phyloP scores from a whole-genome alignment of 2,329 filamentous ascomycete species.

The Hyphodiscus sp. region DNA sequence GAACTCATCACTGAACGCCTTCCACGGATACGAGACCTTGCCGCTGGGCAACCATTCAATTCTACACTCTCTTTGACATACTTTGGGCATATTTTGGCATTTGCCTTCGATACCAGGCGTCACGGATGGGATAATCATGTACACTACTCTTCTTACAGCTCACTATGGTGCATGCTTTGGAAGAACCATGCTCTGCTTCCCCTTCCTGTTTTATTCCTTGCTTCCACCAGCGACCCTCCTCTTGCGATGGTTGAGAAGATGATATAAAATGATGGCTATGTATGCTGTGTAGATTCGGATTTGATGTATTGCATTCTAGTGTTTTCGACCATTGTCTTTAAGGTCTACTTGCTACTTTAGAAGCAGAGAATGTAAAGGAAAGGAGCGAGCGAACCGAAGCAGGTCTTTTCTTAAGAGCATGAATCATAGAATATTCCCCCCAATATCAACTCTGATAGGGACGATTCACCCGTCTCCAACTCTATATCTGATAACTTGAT shows the following conservation, averaged over 20 bases:
- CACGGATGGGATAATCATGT: conserved; percentile 12
- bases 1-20: conserved; percentile 22
- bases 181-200: neutral
- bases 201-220: conserved; percentile 2
- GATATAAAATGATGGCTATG: neutral
- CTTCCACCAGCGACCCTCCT: neutral
- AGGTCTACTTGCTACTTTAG: neutral
- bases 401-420: neutral
- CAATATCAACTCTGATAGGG: neutral
- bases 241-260: neutral
- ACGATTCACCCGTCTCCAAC: neutral
- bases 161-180: neutral
- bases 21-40: conserved; percentile 5
- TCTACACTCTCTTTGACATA: conserved; percentile 9
- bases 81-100: conserved; percentile 2
- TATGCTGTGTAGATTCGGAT: neutral
- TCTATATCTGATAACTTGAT: too few species aligned
- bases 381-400: neutral
- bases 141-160: conserved; percentile 22
- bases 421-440: neutral
- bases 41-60: conserved; percentile 3
- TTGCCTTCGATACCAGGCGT: conserved; percentile 25
- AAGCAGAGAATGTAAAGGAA: too few species aligned
- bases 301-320: neutral
- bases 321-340: neutral